A percentile compares a stretch with the other conserved stretches of the same genome.
These are phyloP conservation scores for Saccharum hybrid DNA, from an alignment of 202 grass and related monocot species.

Conservation along the genomic window DNA sequence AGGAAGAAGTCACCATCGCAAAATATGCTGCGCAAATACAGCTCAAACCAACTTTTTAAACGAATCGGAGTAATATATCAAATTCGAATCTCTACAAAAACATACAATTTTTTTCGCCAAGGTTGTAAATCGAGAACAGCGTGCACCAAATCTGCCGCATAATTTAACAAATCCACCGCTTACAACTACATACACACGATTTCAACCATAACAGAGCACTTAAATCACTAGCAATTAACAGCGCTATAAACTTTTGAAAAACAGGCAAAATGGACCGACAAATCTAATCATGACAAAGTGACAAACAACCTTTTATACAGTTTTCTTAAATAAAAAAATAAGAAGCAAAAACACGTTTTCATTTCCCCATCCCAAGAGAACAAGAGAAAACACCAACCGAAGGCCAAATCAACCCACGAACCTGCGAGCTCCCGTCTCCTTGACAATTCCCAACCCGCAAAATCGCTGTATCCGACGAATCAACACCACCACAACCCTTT, in stretches of 20 bases:
- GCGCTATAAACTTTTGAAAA: background rate
- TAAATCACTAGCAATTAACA: background rate
- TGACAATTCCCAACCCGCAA: background rate
- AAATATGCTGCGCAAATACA: background rate
- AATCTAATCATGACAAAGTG: conserved; percentile 5
- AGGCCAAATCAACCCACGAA: conserved; percentile 18
- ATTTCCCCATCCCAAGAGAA: background rate
- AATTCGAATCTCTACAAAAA: conserved; percentile 32
- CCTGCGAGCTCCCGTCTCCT: background rate
- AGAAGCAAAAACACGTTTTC: background rate
- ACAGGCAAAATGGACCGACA: background rate
- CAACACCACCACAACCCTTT: background rate
- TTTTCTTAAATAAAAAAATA: background rate
- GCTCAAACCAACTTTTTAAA: conserved; percentile 12
- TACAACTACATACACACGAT: background rate
- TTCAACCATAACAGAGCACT: background rate
- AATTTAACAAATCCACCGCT: background rate
- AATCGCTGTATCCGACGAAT: conserved; percentile 13
- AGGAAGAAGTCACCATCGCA: background rate
- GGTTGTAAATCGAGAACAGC: conserved; percentile 20
- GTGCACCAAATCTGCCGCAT: background rate
- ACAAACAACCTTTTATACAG: background rate
- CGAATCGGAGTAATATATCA: background rate
- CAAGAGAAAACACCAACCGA: background rate
- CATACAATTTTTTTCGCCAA: background rate